Evolutionary conservation across 257 asterid genomes (phyloP), one percentile per base, ranked within the genome.

Genomic region (Penstemon davidsonii): DNA sequence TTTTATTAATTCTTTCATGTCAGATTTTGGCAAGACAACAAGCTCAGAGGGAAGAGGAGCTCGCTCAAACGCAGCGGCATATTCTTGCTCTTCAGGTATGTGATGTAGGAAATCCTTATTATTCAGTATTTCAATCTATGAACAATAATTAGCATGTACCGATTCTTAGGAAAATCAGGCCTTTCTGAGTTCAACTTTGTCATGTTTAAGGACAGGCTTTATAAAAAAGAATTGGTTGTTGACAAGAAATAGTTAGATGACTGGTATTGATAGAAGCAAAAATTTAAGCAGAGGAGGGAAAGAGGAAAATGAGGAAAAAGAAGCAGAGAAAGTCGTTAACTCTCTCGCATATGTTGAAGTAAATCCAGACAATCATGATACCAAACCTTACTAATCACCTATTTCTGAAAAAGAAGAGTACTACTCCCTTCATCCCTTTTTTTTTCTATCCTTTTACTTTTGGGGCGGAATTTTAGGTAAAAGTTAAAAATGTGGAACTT

Each of bases 1-100:
- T 53, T 73, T 58, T 7, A 53, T 78, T 73, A 52, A 67, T 75
- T 55, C 54, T 51, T 47, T 51, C 36, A 46, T 73, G 75, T 78
- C 90, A 94, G 99, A 84, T 91, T 71, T 87, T 94, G 89, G 99
- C 98, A 45, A 89, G 99, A 73, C 99, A 94, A 74, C 99, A 94
- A 82, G 99, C 99, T 70, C 99, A 94, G 79, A 81, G 99, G 82
- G 99, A 94, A 79, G 99, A 94, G 74, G 99, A 94, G 87, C 99
- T 94, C 75, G 75, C 93, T 64, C 99, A 94, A 63, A 88, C 98
- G 3, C 99, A 94, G 74, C 85, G 98, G 53, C 98, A 94, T 79
- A 94, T 94, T 84, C 96, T 94, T 70, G 99, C 91, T 58, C 93
- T 94, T 76, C 99, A 94, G 78, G 96, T 83, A 84, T 66, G 88